Evolutionary conservation across 176 grass and related monocot genomes (phyloP), one percentile per base, ranked within the genome.

Genomic region (Thinopyrum elongatum): DNA sequence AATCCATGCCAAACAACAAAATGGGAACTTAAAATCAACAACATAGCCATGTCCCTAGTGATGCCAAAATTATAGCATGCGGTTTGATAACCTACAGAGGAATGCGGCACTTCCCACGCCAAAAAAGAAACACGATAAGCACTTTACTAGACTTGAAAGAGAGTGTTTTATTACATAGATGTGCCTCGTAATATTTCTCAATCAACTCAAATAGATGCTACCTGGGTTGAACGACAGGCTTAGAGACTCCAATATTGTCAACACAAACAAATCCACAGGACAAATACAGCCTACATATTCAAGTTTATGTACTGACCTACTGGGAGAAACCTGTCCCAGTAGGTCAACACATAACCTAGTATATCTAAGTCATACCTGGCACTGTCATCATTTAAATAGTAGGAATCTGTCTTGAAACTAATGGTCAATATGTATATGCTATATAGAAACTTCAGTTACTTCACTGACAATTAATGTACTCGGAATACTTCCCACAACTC

Each of bases 311-410:
- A 58, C 53, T 58, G 19, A 22, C 53, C 7, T 8, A 22, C 9
- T 83, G 39, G 16, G 64, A 76, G 4, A 84, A 84, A 58, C 33
- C 15, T 53, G 66, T 41, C 77, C 58, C 11, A 33, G 14, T 85
- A 78, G 19, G 28, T 15, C 23, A 76, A 73, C 29, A 51, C 78
- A 67, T 41, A 76, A 67, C 15, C 19, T 70, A 42, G 73, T 41
- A 57, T 59, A 57, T 11, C 22, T 16, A 76, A 58, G 44, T 68
- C 30, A 55, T 6, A 23, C n/a, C 23, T 19, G 53, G 22, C 3
- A 51, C 49, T 29, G 65, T 15, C 78, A 85, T 81, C 77, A 70
- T 22, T 68, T 77, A 58, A 68, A 61, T 25, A 80, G 31, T 25
- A 71, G 47, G 30, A 72, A 21, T 65, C 4, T 63, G 46, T 34